Evolutionary conservation across 257 asterid species (phyloP).

Genomic region (Solanum sitiens): DNA sequence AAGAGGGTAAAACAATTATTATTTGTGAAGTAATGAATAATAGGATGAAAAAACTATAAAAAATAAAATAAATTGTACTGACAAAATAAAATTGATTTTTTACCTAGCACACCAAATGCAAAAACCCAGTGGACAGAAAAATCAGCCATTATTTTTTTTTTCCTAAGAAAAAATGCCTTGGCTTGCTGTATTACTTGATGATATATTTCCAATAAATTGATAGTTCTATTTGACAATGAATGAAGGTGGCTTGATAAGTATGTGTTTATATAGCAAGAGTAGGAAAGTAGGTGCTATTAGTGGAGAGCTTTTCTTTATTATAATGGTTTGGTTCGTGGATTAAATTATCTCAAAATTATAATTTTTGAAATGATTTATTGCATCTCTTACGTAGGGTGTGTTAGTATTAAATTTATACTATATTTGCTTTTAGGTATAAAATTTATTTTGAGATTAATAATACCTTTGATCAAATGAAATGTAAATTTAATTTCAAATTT

Average conservation of each 20-base stretch:
- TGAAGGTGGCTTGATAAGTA: not conserved
- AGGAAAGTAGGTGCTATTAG: not conserved
- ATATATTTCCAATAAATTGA: not conserved
- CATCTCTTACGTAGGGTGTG: not conserved
- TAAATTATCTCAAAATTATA: not conserved
- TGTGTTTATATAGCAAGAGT: not conserved
- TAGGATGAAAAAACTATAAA: not conserved
- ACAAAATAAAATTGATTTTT: not conserved
- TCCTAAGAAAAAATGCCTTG: not conserved
- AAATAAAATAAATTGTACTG: too few relatives aligned
- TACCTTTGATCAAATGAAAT: not conserved
- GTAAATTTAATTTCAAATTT: not conserved
- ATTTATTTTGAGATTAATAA: not conserved
- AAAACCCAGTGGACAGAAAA: not conserved
- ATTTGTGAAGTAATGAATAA: not conserved
- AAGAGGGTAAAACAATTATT: not conserved
- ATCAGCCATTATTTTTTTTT: not conserved
- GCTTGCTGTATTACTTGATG: not conserved
- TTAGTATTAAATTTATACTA: too few relatives aligned
- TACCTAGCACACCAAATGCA: slow-evolving; percentile 7
- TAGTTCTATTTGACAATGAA: not conserved
- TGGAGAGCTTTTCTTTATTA: not conserved
- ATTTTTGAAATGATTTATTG: not conserved
- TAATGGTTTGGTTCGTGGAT: not conserved
- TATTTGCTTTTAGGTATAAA: too few relatives aligned